phyloP scores from a whole-genome alignment of 2,329 filamentous ascomycete species.

The Penicillium sclerotigenum region DNA sequence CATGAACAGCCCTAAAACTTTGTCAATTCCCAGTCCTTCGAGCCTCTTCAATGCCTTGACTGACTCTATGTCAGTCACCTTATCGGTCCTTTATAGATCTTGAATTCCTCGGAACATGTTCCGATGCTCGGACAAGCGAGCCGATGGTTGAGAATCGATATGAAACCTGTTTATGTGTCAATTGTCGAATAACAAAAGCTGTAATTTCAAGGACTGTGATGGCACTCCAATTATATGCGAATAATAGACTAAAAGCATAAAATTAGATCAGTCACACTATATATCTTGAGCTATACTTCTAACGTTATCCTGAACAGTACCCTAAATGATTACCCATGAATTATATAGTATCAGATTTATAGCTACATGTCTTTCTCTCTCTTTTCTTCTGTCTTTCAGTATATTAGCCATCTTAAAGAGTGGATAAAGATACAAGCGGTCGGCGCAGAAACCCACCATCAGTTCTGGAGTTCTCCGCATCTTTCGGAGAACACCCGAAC shows the following conservation, averaged over 20 bases:
- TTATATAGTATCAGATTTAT: not conserved
- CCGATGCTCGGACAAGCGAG: constrained; percentile 2
- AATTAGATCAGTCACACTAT: not conserved
- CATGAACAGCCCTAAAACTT: too few species aligned
- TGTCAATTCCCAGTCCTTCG: not conserved
- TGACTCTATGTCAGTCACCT: not conserved
- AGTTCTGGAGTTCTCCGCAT: constrained; percentile 28
- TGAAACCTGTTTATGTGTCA: not conserved
- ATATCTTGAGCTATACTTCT: too few species aligned
- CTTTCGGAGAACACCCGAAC: constrained; percentile 19
- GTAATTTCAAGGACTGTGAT: rapidly evolving
- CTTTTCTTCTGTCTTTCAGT: not conserved
- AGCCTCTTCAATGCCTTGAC: not conserved
- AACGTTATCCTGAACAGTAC: not conserved
- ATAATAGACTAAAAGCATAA: not conserved
- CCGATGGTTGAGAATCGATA: not conserved
- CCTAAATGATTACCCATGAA: too few species aligned
- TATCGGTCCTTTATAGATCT: not conserved
- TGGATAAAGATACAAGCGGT: constrained; percentile 16
- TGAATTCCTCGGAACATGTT: not conserved
- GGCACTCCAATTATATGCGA: not conserved
- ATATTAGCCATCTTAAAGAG: not conserved
- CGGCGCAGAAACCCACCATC: not conserved
- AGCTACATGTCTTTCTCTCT: not conserved
- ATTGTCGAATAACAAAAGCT: too few species aligned